phyloP scores from a whole-genome alignment of 2,329 filamentous ascomycete genomes.

The Aureobasidium sp. region DNA sequence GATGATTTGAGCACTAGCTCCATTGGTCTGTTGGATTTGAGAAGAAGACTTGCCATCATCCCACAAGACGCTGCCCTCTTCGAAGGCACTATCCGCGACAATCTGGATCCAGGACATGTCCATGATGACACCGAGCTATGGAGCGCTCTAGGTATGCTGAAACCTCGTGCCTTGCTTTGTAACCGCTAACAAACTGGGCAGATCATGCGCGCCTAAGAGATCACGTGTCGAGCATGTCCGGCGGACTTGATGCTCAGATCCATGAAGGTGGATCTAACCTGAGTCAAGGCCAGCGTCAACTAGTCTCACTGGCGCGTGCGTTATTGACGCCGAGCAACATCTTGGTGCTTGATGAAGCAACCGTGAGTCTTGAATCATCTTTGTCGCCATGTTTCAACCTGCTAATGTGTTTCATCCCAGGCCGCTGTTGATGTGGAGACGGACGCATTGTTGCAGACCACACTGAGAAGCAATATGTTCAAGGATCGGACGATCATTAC shows the following conservation, averaged over 20 bases:
- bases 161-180: neutral
- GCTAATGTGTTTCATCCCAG: slow-evolving; percentile 28
- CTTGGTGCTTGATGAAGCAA: slow-evolving; percentile 93
- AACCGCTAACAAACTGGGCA: slow-evolving; percentile 33
- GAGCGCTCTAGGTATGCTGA: slow-evolving; percentile 76
- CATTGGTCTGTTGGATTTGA: slow-evolving; percentile 83
- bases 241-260: slow-evolving; percentile 81
- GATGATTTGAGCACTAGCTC: slow-evolving; percentile 82
- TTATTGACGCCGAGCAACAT: slow-evolving; percentile 95
- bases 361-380: slow-evolving; percentile 59
- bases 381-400: neutral
- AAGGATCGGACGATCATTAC: slow-evolving; percentile 94
- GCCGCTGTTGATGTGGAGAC: slow-evolving; percentile 65
- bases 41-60: slow-evolving; percentile 87
- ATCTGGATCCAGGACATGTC: slow-evolving; percentile 87
- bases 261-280: slow-evolving; percentile 96
- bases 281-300: slow-evolving; percentile 88
- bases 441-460: slow-evolving; percentile 58
- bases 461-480: slow-evolving; percentile 62
- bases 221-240: slow-evolving; percentile 77
- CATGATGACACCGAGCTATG: slow-evolving; percentile 96
- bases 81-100: slow-evolving; percentile 86
- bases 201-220: slow-evolving; percentile 93
- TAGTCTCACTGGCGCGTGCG: slow-evolving; percentile 87
- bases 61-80: slow-evolving; percentile 96